Evolutionary conservation across 2,329 filamentous ascomycete species (phyloP), one percentile per base, ranked within the genome.

Genomic region (Pseudogymnoascus sp.): DNA sequence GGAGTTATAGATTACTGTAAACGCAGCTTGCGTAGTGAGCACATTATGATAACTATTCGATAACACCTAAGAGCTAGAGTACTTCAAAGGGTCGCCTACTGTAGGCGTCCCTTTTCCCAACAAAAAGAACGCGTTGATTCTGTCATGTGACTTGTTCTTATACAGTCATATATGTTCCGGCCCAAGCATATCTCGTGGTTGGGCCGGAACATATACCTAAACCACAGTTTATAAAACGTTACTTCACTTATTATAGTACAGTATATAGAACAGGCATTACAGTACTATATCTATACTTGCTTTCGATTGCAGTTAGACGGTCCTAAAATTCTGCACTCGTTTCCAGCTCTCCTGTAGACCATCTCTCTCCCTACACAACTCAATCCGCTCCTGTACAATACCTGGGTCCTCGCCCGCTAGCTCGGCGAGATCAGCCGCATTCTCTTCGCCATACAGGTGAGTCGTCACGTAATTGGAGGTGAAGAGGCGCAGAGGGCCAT

Each of bases 291-390:
- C 34, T 35, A 35, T 35, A 6, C 34, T 35, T 15, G 34, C n/a
- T 35, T 35, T 35, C 34, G 34, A 35, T 35, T 35, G 34, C 57
- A 26, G 10, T 62, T 41, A 59, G 58, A 63, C 30, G 19, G 61
- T 56, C 35, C 55, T 65, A 33, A 64, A 65, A 21, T 30, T 59
- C 28, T 61, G 59, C 41, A 64, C 59, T 18, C 57, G 41, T 26
- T 45, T 60, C 35, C 60, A 61, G 37, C 61, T 61, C 33, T 61
- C 63, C 57, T 65, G 56, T 10, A 65, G 60, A 45, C 61, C 59
- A 12, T 21, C 52, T 34, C 33, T 58, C 33, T 62, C 58, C 41
- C 33, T 33, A 15, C 58, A 60, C 12, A 62, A 41, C 3, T 57
- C 52, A 3, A n/a, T 15, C 21, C 57, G 52, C 38, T 59, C 38